Evolutionary conservation across 495 filamentous ascomycete genomes (phyloP).

Genomic region (Aspergillus nanangensis): DNA sequence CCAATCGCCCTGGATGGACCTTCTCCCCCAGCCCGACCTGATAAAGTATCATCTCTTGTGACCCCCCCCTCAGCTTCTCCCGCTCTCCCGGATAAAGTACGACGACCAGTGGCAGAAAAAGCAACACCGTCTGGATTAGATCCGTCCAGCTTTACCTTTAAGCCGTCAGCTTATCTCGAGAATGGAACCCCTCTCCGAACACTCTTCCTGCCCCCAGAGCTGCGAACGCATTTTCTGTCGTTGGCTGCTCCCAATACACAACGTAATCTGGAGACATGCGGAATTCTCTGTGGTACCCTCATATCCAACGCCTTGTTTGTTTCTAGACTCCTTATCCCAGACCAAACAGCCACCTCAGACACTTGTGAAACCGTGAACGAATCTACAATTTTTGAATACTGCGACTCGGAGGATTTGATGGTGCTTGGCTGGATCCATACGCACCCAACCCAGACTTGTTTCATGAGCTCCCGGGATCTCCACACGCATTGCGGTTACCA

Average conservation of each 20-base stretch:
- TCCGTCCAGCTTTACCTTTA: conserved; percentile 67
- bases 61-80: conserved; percentile 11
- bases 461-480: conserved; percentile 91
- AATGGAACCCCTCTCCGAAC: conserved; percentile 81
- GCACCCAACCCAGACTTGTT: conserved; percentile 93
- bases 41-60: conserved; percentile 17
- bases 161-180: conserved; percentile 81
- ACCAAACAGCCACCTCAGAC: conserved; percentile 82
- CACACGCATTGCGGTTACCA: conserved; percentile 94
- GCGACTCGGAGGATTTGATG: conserved; percentile 77
- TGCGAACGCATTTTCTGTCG: conserved; percentile 68
- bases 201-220: conserved; percentile 73
- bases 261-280: conserved; percentile 86
- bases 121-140: conserved; percentile 30
- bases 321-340: conserved; percentile 79
- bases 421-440: conserved; percentile 98
- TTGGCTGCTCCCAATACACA: conserved; percentile 71
- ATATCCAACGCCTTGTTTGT: conserved; percentile 94
- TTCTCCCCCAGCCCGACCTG: conserved; percentile 27
- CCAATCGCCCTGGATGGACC: conserved; percentile 18
- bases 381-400: conserved; percentile 77
- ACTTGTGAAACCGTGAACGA: conserved; percentile 94
- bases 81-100: conserved; percentile 24
- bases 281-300: conserved; percentile 84
- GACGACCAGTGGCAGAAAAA: conserved; percentile 16